These are phyloP conservation scores for Pisolithus thermaeus DNA, from an alignment of 1,284 basidiomycete species.

Conservation along the genomic window DNA sequence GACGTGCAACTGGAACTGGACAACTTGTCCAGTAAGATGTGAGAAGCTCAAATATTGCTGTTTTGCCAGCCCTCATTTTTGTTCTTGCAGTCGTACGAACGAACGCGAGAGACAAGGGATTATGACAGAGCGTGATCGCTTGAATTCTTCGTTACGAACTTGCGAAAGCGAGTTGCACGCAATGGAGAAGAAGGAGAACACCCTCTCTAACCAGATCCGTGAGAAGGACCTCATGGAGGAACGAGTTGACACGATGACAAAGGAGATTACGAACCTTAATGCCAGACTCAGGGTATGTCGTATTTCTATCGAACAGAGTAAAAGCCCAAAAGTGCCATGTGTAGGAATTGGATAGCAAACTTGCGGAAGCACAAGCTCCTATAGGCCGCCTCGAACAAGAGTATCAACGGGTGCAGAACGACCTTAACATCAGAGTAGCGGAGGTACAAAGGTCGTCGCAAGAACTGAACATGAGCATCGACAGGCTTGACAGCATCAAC, in stretches of 20 bases:
- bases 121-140: constrained; percentile 62
- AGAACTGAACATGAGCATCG: constrained; percentile 60
- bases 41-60: constrained; percentile 20
- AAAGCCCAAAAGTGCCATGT: constrained; percentile 3
- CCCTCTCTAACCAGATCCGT: constrained; percentile 56
- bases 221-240: constrained; percentile 60
- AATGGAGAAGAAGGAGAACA: constrained; percentile 58
- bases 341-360: constrained; percentile 64
- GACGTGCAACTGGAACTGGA: constrained; percentile 80
- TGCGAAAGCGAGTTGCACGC: constrained; percentile 54
- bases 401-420: constrained; percentile 47
- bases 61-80: constrained; percentile 1
- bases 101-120: constrained; percentile 65
- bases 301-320: not conserved
- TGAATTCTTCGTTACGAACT: constrained; percentile 48
- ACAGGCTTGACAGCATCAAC: constrained; percentile 57
- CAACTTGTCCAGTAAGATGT: constrained; percentile 62
- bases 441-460: constrained; percentile 54
- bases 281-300: constrained; percentile 41
- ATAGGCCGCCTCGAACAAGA: constrained; percentile 64
- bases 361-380: constrained; percentile 60
- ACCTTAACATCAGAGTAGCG: constrained; percentile 44
- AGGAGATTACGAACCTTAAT: constrained; percentile 45
- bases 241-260: constrained; percentile 55
- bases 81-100: constrained; percentile 50